Evolutionary conservation across 1,139 yeast species (phyloP), one percentile per base, ranked within the genome.

Genomic region (Candida sojae): DNA sequence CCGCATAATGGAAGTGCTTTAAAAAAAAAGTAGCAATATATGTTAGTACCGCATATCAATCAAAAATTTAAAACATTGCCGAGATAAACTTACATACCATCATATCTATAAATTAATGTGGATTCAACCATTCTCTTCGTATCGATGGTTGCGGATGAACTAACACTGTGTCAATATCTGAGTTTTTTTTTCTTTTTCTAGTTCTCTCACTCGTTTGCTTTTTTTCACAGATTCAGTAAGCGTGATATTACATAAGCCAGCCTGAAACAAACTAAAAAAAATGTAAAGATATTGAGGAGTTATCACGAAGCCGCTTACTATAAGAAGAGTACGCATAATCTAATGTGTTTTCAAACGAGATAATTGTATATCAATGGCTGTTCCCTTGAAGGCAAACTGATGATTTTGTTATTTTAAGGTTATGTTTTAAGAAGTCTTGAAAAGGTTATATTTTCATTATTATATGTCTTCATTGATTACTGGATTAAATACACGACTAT

Each of bases 1-100:
- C 96, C 96, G 53, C 96, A 84, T 49, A 92, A 76, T 17, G 98
- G 97, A 50, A 91, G 83, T 3, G 93, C 93, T 84, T 44, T 63
- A 56, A 45, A 25, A 10, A 21, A 8, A 34, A 11, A 17, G 21
- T 17, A 17, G 21, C 21, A 17, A 17, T 17, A 17, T 9, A 9
- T 12, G 48, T 44, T 37, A 45, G 49, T 46, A 29, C 6, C 13
- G 28, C n/a, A 10, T 17, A 1, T 21, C 23, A 12, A 21, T 5
- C 29, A 45, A 10, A 11, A 29, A 21, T 25, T 11, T 32, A 11
- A n/a, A 8, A 21, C n/a, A 12, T 10, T 17, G 12, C 4, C 4
- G 29, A 26, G 3, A 32, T 30, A 28, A 21, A 5, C 5, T 10
- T 41, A 77, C 86, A 46, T 73, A 81, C 90, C 88, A 60, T 86